A percentile compares a stretch with the other conserved stretches of the same genome.
Conservation (phyloP, 2,329 filamentous ascomycete species). For the Zarea fungicola region DNA sequence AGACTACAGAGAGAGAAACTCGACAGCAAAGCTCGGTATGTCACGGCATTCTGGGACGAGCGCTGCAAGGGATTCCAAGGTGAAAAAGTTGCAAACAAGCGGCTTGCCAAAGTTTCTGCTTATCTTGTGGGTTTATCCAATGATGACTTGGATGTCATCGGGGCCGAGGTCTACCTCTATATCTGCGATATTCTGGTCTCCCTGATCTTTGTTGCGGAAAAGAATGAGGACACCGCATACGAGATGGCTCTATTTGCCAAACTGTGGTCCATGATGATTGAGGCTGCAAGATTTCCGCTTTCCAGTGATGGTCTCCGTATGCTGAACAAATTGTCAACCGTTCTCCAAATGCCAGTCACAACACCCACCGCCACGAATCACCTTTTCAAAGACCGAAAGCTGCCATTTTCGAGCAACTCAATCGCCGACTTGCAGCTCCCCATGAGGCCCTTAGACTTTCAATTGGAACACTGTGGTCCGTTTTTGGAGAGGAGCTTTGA, state of each 20-base stretch:
- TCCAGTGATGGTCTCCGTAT: conserved; percentile 12
- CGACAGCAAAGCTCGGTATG: conserved; percentile 6
- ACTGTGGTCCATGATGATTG: conserved; percentile 15
- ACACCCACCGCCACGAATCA: neutral
- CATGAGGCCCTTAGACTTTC: conserved; percentile 46
- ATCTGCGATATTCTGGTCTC: conserved; percentile 26
- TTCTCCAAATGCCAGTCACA: conserved; percentile 14
- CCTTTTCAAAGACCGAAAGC: neutral
- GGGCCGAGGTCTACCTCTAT: conserved; percentile 29
- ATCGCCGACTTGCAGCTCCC: conserved; percentile 7
- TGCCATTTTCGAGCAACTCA: neutral
- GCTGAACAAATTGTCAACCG: conserved; percentile 13
- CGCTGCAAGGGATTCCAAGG: conserved; percentile 39
- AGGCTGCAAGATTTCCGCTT: conserved; percentile 12
- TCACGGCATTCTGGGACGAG: conserved; percentile 12
- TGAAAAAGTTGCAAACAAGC: conserved; percentile 34
- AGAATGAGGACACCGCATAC: neutral
- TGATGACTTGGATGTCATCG: conserved; percentile 23
- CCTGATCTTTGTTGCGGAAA: neutral
- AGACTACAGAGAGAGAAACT: conserved; percentile 12
- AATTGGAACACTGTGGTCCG: conserved; percentile 63
- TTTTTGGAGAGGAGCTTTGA: conserved; percentile 73
- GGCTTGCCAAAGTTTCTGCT: conserved; percentile 43
- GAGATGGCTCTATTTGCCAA: conserved; percentile 13
- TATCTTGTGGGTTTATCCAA: conserved; percentile 39